Evolutionary conservation across 768 basidiomycete species (phyloP), one percentile per base, ranked within the genome.

Genomic region (Xerocomellus intermedius): DNA sequence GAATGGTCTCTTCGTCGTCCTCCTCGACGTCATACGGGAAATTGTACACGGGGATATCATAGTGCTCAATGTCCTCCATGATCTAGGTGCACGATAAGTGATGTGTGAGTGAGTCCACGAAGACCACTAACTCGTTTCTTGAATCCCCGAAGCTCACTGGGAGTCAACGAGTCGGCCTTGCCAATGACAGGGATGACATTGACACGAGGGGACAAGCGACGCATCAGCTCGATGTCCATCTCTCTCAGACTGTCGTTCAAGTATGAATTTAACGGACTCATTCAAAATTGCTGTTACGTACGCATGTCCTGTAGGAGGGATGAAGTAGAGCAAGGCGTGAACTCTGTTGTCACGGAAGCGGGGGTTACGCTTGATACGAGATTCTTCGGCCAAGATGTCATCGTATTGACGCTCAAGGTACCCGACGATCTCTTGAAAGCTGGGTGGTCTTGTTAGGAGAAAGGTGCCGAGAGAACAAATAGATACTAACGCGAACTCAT

Each of bases 41-140:
- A 77, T 98, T 98, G 80, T 98, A 98, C 38, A 98, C 89, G 5
- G 97, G 97, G 63, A 99, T 98, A 61, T 89, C 88, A 67, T 98
- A 98, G 77, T 98, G 83, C 66, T 98, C 96, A 63, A 99, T 99
- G 69, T 99, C 97, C 74, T 99, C 96, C 96, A 98, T 99, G 66
- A 99, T 86, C 94, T 97, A 61, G 1, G 35, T 3, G 43, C 9
- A 21, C 5, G 14, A n/a, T 62, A 10, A 61, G 54, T 53, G n/a
- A 37, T 42, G 37, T 4, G 17, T 39, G 14, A 50, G 5, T 45
- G 21, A 54, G 42, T 33, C 26, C 41, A 17, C 16, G 19, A 41
- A 22, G 47, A 35, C 51, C 6, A 73, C 82, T 54, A 52, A 87
- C 87, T 72, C 97, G 80, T 74, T 94, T 94, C 81, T 96, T 99